phyloP scores from a whole-genome alignment of 331 rosid species.

The Prunus yedoensis region DNA sequence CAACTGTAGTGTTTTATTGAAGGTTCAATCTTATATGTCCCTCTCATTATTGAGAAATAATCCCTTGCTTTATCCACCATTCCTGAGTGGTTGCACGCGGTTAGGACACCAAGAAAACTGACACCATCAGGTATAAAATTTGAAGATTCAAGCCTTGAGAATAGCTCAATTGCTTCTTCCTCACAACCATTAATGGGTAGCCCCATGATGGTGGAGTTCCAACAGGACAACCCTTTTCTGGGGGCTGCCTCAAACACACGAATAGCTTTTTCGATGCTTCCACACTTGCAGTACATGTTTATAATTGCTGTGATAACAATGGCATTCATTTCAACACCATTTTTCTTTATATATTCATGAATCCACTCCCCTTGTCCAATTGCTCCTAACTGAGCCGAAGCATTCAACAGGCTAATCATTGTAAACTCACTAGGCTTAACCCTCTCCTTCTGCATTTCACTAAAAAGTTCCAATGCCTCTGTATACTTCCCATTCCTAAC shows the following conservation, averaged over 20 bases:
- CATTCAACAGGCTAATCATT: too few relatives aligned
- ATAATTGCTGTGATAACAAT: constrained; percentile 68
- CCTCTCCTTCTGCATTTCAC: too few relatives aligned
- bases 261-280: constrained; percentile 53
- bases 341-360: too few relatives aligned
- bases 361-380: too few relatives aligned
- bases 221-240: constrained; percentile 57
- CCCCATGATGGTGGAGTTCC: constrained; percentile 77
- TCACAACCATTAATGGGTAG: constrained; percentile 73
- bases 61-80: too few relatives aligned
- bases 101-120: constrained; percentile 73
- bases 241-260: constrained; percentile 55
- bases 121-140: constrained; percentile 54
- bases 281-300: constrained; percentile 85
- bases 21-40: constrained; percentile 47
- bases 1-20: constrained; percentile 74
- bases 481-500: too few relatives aligned
- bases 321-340: constrained; percentile 46
- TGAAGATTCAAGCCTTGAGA: constrained; percentile 56
- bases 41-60: too few relatives aligned
- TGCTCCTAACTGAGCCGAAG: too few relatives aligned
- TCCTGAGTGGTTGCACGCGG: neutral
- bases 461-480: too few relatives aligned
- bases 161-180: constrained; percentile 54
- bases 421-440: too few relatives aligned